Evolutionary conservation across 768 basidiomycete genomes (phyloP).

Genomic region (Coprinellus aureogranulatus): DNA sequence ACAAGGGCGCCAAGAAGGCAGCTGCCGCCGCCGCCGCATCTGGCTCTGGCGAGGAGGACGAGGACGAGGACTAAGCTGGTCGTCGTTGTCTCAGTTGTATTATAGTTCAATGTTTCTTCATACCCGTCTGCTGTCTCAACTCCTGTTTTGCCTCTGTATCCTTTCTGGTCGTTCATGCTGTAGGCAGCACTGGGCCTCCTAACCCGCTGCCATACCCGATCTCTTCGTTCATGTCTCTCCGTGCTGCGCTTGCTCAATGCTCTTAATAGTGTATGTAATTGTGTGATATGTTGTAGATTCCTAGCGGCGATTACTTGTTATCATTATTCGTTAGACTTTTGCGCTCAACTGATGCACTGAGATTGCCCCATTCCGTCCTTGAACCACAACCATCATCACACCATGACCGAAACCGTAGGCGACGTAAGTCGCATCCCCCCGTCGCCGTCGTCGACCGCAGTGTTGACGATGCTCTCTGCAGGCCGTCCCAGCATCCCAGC

Average conservation of each 20-base stretch:
- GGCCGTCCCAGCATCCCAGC: conserved; percentile 81
- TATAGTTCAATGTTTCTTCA: not conserved
- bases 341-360: not conserved
- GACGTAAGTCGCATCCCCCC: conserved; percentile 19
- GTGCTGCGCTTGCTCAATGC: not conserved
- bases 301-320: conserved; percentile 3
- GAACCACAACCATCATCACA: conserved; percentile 8
- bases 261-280: conserved; percentile 12
- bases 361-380: not conserved
- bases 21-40: conserved; percentile 2
- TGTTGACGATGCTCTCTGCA: conserved; percentile 16
- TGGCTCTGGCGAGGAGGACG: conserved; percentile 32
- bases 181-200: conserved; percentile 6
- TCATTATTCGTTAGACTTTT: conserved; percentile 4
- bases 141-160: conserved; percentile 8
- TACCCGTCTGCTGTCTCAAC: conserved; percentile 1
- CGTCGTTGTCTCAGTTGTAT: conserved; percentile 1
- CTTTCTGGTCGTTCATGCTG: conserved; percentile 3
- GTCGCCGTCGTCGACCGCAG: not conserved
- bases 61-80: conserved; percentile 30
- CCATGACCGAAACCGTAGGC: conserved; percentile 25
- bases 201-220: conserved; percentile 1
- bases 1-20: conserved; percentile 19
- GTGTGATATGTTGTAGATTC: conserved; percentile 8
- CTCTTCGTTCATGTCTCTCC: not conserved